Evolutionary conservation across 1,284 basidiomycete genomes (phyloP).

Genomic region (Malassezia brasiliensis): DNA sequence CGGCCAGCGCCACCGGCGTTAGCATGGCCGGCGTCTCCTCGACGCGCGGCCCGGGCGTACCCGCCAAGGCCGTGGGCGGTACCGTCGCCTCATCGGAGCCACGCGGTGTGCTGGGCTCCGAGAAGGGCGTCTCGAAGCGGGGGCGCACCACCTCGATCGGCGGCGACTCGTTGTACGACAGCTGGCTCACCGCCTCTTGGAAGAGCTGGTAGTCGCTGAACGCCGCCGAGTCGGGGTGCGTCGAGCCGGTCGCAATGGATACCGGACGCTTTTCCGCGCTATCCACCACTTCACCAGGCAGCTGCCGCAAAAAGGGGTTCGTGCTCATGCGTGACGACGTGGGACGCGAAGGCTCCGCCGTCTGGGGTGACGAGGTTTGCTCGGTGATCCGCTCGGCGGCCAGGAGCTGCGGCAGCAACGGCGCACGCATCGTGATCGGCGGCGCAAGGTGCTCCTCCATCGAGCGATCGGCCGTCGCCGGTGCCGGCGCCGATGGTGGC

Average conservation of each 20-base stretch:
- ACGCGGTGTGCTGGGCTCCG: background rate
- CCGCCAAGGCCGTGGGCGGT: too few relatives aligned
- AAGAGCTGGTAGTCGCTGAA: conserved; percentile 6
- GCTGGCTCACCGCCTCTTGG: background rate
- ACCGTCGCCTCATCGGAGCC: background rate
- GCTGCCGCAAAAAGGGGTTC: background rate
- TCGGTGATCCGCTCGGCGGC: background rate
- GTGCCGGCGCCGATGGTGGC: too few relatives aligned
- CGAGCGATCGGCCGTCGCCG: too few relatives aligned
- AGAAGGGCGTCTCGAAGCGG: background rate
- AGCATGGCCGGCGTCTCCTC: background rate
- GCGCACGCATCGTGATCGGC: background rate
- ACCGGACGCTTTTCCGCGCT: background rate
- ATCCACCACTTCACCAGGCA: background rate
- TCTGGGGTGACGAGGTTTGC: background rate
- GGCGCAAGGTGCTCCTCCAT: background rate
- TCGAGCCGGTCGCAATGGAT: background rate
- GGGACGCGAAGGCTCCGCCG: too few relatives aligned
- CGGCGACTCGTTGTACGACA: conserved; percentile 4
- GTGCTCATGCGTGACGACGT: background rate
- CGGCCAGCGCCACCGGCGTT: too few relatives aligned
- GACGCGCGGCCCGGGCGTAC: background rate
- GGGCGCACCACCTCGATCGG: conserved; percentile 4
- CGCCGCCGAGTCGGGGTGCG: background rate
- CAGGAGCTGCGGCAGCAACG: background rate